phyloP scores from a whole-genome alignment of 805 yeast genomes.

The Saturnispora galanensis region DNA sequence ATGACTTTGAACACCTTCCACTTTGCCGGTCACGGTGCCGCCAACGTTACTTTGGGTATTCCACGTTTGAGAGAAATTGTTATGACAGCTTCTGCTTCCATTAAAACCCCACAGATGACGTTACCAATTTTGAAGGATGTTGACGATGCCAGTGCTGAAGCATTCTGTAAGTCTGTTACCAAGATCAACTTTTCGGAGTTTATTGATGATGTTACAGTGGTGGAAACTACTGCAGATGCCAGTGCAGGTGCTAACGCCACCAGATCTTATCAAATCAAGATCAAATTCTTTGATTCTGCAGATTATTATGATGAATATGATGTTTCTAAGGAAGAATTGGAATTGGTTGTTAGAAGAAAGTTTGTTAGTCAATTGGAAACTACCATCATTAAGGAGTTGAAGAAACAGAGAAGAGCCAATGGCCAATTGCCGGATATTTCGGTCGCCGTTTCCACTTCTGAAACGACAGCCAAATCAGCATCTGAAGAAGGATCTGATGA shows the following conservation, averaged over 20 bases:
- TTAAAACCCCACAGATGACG: constrained; percentile 98
- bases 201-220: constrained; percentile 72
- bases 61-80: constrained; percentile 99
- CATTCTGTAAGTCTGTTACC: constrained; percentile 85
- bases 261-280: constrained; percentile 65
- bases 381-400: constrained; percentile 69
- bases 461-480: constrained; percentile 30
- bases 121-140: constrained; percentile 77
- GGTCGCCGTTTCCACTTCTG: constrained; percentile 54
- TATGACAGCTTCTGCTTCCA: constrained; percentile 95
- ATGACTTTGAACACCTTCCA: constrained; percentile 97
- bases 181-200: constrained; percentile 80
- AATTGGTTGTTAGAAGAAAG: constrained; percentile 48
- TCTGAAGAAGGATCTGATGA: constrained; percentile 31
- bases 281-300: constrained; percentile 62
- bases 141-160: constrained; percentile 77
- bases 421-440: constrained; percentile 55
- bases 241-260: constrained; percentile 30
- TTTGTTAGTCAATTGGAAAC: constrained; percentile 66
- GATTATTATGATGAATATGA: constrained; percentile 89
- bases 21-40: constrained; percentile 99
- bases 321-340: constrained; percentile 70
- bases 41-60: constrained; percentile 97
- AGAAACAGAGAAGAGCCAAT: constrained; percentile 56
- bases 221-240: constrained; percentile 72